Percentiles rank a stretch among this genome's conserved stretches.
Conservation (phyloP, 2,329 filamentous ascomycete genomes). For the Purpureocillium lavendulum region DNA sequence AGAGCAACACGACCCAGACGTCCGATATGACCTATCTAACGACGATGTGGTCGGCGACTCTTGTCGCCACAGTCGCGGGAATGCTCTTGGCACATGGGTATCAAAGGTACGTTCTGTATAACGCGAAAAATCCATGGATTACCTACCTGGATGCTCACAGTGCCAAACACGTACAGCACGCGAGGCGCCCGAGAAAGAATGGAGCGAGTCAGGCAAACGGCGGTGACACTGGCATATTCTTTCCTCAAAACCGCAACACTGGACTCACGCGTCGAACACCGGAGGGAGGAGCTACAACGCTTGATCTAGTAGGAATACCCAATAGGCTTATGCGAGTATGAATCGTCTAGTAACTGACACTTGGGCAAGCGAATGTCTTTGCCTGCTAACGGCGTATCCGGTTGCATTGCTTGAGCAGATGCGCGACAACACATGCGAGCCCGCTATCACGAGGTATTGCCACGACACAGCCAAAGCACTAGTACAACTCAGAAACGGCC, state of each 20-base stretch:
- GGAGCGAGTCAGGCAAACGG: constrained; percentile 10
- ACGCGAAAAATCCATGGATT: no score
- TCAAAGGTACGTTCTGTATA: constrained; percentile 8
- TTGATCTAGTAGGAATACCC: constrained; percentile 12
- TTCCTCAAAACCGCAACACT: constrained; percentile 13
- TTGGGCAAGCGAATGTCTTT: constrained; percentile 15
- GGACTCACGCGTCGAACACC: not conserved
- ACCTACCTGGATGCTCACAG: not conserved
- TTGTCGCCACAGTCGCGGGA: constrained; percentile 4
- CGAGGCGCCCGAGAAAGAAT: constrained; percentile 13
- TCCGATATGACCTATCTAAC: no score
- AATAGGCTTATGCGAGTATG: no score
- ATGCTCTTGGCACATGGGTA: constrained; percentile 15
- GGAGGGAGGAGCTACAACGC: constrained; percentile 9
- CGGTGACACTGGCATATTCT: constrained; percentile 11
- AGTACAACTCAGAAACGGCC: constrained; percentile 8
- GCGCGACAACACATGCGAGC: constrained; percentile 14
- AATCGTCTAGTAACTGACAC: no score
- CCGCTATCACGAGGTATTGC: constrained; percentile 14
- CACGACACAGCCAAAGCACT: constrained; percentile 9
- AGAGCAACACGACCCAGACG: no score
- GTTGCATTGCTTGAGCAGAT: constrained; percentile 16
- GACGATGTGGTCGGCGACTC: constrained; percentile 6
- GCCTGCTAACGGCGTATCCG: constrained; percentile 15
- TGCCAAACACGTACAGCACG: constrained; percentile 4